Conservation (phyloP, 805 yeast genomes). For the Scheffersomyces ergatensis region DNA sequence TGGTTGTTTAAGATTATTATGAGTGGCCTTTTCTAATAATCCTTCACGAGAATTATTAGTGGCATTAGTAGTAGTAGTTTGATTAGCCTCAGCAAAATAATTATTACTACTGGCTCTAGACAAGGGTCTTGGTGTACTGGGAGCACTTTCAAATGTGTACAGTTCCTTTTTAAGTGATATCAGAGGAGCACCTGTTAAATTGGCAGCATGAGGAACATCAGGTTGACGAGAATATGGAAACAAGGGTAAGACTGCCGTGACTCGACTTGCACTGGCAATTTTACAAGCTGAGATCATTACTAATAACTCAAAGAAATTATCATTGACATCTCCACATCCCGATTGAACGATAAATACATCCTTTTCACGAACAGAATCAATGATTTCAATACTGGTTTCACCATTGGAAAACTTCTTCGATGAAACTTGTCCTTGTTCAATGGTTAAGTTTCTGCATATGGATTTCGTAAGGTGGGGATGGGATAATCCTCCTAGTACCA, state of each 20-base stretch:
- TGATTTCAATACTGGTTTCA: conserved; percentile 83
- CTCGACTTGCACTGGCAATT: conserved; percentile 83
- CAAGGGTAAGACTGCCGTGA: conserved; percentile 87
- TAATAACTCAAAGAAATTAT: conserved; percentile 76
- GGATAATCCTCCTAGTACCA: conserved; percentile 87
- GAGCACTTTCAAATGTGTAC: conserved; percentile 51
- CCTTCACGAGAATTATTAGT: not conserved
- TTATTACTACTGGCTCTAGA: conserved; percentile 19
- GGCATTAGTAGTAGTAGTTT: not conserved
- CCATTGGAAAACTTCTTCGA: conserved; percentile 79
- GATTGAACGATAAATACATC: conserved; percentile 90
- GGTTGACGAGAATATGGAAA: conserved; percentile 97
- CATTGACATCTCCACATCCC: conserved; percentile 87
- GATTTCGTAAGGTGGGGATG: conserved; percentile 74
- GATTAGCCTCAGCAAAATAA: conserved; percentile 2
- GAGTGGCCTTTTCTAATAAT: conserved; percentile 8
- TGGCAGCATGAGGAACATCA: conserved; percentile 75
- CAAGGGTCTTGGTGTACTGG: conserved; percentile 48
- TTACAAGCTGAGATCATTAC: conserved; percentile 91
- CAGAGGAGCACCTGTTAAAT: conserved; percentile 68
- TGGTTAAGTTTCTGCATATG: conserved; percentile 76
- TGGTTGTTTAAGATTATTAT: conserved; percentile 5
- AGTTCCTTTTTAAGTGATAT: conserved; percentile 28
- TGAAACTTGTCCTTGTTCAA: conserved; percentile 65
- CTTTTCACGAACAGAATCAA: conserved; percentile 90